Percentiles rank a stretch among this genome's conserved stretches.
Evolutionary conservation across 495 filamentous ascomycete genomes (phyloP).

Genomic region (Pyronema domesticum): DNA sequence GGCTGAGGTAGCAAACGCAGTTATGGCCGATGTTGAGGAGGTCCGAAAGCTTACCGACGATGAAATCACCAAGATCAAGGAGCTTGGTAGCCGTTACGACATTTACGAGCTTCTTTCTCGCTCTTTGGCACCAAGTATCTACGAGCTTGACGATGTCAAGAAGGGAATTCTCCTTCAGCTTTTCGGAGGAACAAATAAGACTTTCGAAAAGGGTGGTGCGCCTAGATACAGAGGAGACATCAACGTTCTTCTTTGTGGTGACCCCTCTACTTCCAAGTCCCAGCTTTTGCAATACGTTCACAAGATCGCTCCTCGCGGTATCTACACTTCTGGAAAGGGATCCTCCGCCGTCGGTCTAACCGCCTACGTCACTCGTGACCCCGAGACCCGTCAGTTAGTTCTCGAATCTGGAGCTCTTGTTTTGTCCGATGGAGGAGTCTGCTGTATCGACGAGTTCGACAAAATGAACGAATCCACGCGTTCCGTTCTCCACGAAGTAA

Average conservation of each 20-base stretch:
- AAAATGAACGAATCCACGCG: slow-evolving; percentile 96
- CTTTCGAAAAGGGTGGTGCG: slow-evolving; percentile 88
- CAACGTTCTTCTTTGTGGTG: slow-evolving; percentile 90
- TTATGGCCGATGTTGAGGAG: slow-evolving; percentile 59
- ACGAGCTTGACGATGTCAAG: slow-evolving; percentile 98
- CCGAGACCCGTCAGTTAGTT: slow-evolving; percentile 83
- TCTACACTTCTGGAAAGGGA: slow-evolving; percentile 96
- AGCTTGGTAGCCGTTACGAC: slow-evolving; percentile 61
- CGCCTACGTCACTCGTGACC: slow-evolving; percentile 89
- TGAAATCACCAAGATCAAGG: slow-evolving; percentile 77
- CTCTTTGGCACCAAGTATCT: slow-evolving; percentile 84
- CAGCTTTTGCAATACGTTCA: slow-evolving; percentile 97
- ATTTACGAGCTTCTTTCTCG: slow-evolving; percentile 86
- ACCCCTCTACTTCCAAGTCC: slow-evolving; percentile 96
- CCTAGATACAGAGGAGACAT: slow-evolving; percentile 94
- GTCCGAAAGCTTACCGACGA: slow-evolving; percentile 70
- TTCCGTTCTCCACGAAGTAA: slow-evolving; percentile 94
- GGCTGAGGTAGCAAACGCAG: slow-evolving; percentile 60
- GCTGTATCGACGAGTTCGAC: slow-evolving; percentile 98
- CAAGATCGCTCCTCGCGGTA: slow-evolving; percentile 90
- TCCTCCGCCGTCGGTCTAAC: slow-evolving; percentile 97
- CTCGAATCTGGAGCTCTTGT: slow-evolving; percentile 93
- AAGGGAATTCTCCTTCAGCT: slow-evolving; percentile 92
- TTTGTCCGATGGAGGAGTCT: slow-evolving; percentile 87
- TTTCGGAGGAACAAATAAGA: slow-evolving; percentile 97